Evolutionary conservation across 2,329 filamentous ascomycete species (phyloP).

Genomic region (Trichoderma sp.): DNA sequence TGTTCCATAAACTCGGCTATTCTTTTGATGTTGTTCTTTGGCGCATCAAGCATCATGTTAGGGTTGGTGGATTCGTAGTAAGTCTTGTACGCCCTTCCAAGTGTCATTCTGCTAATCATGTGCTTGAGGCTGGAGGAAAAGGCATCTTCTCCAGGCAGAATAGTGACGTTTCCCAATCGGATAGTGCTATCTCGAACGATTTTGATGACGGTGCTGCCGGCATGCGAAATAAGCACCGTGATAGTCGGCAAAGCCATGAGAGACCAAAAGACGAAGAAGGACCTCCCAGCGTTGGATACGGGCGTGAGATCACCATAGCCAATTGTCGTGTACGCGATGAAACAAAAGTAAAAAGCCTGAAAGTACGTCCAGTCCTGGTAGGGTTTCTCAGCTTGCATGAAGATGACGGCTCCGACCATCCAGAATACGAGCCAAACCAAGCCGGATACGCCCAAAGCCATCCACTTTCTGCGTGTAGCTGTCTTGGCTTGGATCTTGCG

Average conservation of each 20-base stretch:
- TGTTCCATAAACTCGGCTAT: constrained; percentile 2
- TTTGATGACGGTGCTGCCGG: constrained; percentile 80
- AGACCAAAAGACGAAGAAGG: constrained; percentile 94
- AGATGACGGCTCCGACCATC: constrained; percentile 77
- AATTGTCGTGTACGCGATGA: constrained; percentile 79
- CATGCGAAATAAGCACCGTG: constrained; percentile 81
- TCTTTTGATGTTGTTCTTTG: not conserved
- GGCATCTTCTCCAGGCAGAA: constrained; percentile 47
- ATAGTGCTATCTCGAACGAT: constrained; percentile 58
- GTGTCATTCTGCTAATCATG: constrained; percentile 14
- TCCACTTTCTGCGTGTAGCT: constrained; percentile 69
- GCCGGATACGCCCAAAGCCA: constrained; percentile 67
- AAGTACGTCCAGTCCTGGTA: constrained; percentile 74
- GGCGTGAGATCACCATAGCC: constrained; percentile 84
- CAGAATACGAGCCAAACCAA: constrained; percentile 73
- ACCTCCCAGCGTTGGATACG: constrained; percentile 73
- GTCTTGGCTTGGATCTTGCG: constrained; percentile 72
- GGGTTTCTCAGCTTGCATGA: constrained; percentile 54
- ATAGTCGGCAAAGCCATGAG: constrained; percentile 83
- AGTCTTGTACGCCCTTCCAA: not conserved
- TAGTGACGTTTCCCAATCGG: constrained; percentile 59
- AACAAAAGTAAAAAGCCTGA: constrained; percentile 81
- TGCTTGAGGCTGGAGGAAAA: constrained; percentile 7
- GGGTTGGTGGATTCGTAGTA: not conserved
- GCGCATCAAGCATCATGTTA: not conserved